A percentile compares a stretch with the other conserved stretches of the same genome.
Conservation (phyloP, 768 basidiomycete genomes). For the Tulasnella sp. region DNA sequence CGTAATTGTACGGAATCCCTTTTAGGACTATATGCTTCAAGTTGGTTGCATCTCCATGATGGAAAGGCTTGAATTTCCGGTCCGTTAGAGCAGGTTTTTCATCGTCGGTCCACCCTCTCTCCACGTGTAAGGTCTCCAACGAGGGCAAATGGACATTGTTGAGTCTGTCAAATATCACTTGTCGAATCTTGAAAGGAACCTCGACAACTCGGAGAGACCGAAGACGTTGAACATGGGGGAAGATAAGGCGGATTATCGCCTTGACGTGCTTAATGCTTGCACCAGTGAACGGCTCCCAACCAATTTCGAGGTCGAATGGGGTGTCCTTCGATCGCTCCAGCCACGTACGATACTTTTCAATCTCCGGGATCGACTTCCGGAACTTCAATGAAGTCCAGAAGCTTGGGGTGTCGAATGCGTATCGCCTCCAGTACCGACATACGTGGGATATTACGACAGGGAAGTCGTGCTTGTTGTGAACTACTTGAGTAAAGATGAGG, state of each 20-base stretch:
- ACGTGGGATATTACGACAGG: not conserved
- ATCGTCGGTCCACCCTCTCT: not conserved
- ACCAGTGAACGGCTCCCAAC: not conserved
- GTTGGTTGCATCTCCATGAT: not conserved
- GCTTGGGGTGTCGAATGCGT: not conserved
- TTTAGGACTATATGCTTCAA: not conserved
- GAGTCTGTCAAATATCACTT: not conserved
- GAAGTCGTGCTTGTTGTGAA: not conserved
- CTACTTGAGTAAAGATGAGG: not conserved
- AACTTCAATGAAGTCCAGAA: not conserved
- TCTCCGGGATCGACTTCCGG: not conserved
- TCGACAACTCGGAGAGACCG: not conserved
- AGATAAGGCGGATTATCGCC: not conserved
- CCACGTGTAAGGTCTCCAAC: not conserved
- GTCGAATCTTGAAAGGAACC: not conserved
- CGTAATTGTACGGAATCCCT: not conserved
- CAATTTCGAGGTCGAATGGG: not conserved
- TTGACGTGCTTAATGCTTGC: not conserved
- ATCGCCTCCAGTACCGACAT: not conserved
- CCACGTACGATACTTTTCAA: not conserved
- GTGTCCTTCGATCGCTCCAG: not conserved
- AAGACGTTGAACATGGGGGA: not conserved
- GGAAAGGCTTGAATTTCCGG: not conserved
- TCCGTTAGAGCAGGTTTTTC: not conserved
- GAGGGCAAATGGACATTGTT: not conserved